Evolutionary conservation across 164 flowering plant genomes (phyloP), one percentile per base, ranked within the genome.

Genomic region (Magnolia changhungtana): DNA sequence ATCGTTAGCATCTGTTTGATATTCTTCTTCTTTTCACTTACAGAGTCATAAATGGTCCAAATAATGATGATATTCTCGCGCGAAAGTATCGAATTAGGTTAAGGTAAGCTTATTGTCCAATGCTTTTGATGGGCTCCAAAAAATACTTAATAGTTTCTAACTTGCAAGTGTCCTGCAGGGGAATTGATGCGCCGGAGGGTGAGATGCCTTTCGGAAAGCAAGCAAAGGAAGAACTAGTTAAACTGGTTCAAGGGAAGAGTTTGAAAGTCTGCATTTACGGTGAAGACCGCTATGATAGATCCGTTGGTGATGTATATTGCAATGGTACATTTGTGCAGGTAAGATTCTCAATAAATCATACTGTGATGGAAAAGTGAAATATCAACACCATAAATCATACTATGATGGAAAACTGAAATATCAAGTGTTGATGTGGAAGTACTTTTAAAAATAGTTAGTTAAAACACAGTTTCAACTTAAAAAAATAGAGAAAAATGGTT

Each of bases 171-270:
- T 71, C 24, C 14, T 67, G 74, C 86, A 95, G 97, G 77, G 98
- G 98, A 67, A 93, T 95, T 50, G 98, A 95, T 86, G 93, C 98
- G 63, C 98, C 98, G 10, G 98, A 95, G 84, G 86, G 87, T 78
- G 2, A 81, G 76, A 93, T 93, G 97, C 92, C 96, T 5, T 95
- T 82, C 73, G 98, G 98, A 13, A 80, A 89, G 77, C 88, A 95
- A 71, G 94, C 98, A 3, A 90, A 93, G 76, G 86, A 88, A 31
- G 93, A 87, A 76, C 77, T 95, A 20, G 45, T 59, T 20, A 89
- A 89, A 70, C 72, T 93, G 68, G 86, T 95, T 69, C 81, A 86
- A 67, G 92, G 92, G 8, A 95, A 90, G 77, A 75, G 87, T 63
- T 77, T 93, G 81, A 78, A 79, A 74, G 73, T 93, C 23, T 82